Evolutionary conservation across 2,329 filamentous ascomycete species (phyloP), one percentile per base, ranked within the genome.

Genomic region (Chalaropsis ovoidea): DNA sequence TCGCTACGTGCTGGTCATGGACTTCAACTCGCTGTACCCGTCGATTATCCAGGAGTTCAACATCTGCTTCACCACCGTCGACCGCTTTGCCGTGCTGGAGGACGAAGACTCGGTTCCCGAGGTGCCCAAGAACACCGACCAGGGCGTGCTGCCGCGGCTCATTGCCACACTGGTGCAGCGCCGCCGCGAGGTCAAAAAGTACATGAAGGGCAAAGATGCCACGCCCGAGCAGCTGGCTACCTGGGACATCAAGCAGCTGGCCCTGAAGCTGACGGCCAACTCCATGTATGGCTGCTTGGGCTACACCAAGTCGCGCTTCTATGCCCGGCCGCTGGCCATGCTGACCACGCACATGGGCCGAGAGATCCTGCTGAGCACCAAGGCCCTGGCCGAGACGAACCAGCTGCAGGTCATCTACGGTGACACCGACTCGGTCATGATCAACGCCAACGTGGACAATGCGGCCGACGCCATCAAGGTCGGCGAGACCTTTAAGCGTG

Each of bases 21-120:
- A 99, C 80, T 99, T 99, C 80, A 99, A 99, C 82, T 96, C 92
- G 71, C 80, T 99, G 68, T 99, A 99, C 72, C 94, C 94, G 41
- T 96, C 90, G 73, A 97, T 99, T 72, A 99, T 99, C 68, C 95
- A 99, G 73, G 95, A 99, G 81, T 99, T 86, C 78, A 99, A 99
- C 76, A 99, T 99, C 71, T 99, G 95, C 79, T 99, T 99, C 76
- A 99, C 94, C 1, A 99, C 95, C 0, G 91, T 99, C 6, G 89
- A 97, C 68, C 82, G 94, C 70, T 80, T 83, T 49, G 88, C 67
- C 1, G 31, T 43, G 11, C 24, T 31, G 7, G 86, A 92, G 52
- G 88, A 94, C 62, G 90, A 96, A 64, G 91, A 97, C 65, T 85
- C 84, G 65, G 90, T 97, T 1, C 94, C 94, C 0, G 90, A 95